These are phyloP conservation scores for Diutina ranongensis DNA, from an alignment of 1,139 yeast genomes.

Conservation along the genomic window DNA sequence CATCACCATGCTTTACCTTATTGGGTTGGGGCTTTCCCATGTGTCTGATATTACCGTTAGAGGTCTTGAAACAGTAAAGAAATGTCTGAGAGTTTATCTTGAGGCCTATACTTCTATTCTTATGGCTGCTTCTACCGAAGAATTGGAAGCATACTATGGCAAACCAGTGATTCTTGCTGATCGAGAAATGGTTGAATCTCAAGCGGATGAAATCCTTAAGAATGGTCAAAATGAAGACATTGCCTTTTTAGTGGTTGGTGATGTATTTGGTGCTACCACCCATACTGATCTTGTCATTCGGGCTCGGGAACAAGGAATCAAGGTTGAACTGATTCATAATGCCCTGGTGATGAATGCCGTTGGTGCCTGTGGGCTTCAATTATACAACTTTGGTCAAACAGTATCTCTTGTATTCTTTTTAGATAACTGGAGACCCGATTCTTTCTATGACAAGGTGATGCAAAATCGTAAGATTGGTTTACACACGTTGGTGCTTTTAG, in stretches of 20 bases:
- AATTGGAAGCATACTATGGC: slow-evolving; percentile 73
- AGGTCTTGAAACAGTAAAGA: slow-evolving; percentile 74
- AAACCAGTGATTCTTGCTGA: slow-evolving; percentile 81
- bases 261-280: slow-evolving; percentile 96
- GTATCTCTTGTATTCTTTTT: slow-evolving; percentile 93
- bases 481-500: slow-evolving; percentile 79
- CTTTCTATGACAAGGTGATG: slow-evolving; percentile 79
- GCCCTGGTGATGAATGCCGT: slow-evolving; percentile 98
- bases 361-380: slow-evolving; percentile 93
- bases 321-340: slow-evolving; percentile 78
- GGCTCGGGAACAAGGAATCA: slow-evolving; percentile 73
- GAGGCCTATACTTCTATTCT: slow-evolving; percentile 94
- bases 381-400: slow-evolving; percentile 93
- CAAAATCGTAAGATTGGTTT: slow-evolving; percentile 86
- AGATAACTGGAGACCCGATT: slow-evolving; percentile 92
- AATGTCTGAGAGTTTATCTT: slow-evolving; percentile 78
- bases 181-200: slow-evolving; percentile 85
- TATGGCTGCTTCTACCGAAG: slow-evolving; percentile 75
- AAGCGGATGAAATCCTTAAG: slow-evolving; percentile 69
- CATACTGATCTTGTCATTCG: slow-evolving; percentile 89
- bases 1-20: slow-evolving; percentile 65
- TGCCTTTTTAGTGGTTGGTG: slow-evolving; percentile 94
- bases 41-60: slow-evolving; percentile 89
- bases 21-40: slow-evolving; percentile 87
- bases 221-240: slow-evolving; percentile 73